These are phyloP conservation scores for Ensete ventricosum DNA, from an alignment of 176 grass and related monocot genomes.

Conservation along the genomic window DNA sequence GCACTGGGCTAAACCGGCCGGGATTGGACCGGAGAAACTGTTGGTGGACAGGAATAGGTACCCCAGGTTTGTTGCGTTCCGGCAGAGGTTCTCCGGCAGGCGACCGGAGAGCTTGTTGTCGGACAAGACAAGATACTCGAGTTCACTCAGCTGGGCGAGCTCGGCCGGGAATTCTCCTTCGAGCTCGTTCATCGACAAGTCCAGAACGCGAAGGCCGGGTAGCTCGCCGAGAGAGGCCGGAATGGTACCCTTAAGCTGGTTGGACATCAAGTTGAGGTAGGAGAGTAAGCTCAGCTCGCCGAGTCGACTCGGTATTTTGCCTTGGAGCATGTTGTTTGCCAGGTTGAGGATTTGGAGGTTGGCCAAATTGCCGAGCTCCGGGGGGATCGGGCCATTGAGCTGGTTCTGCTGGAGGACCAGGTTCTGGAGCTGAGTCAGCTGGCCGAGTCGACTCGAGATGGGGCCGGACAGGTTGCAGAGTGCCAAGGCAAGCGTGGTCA, in stretches of 20 bases:
- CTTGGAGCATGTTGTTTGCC: conserved; percentile 55
- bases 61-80: conserved; percentile 27
- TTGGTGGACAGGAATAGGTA: conserved; percentile 75
- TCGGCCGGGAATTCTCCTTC: conserved; percentile 46
- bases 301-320: conserved; percentile 42
- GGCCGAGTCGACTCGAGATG: conserved; percentile 39
- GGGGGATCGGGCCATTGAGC: conserved; percentile 55
- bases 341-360: conserved; percentile 66
- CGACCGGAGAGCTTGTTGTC: conserved; percentile 50
- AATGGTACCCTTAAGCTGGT: conserved; percentile 48
- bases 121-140: conserved; percentile 63
- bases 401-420: conserved; percentile 57
- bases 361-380: conserved; percentile 38
- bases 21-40: conserved; percentile 75
- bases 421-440: conserved; percentile 37
- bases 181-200: conserved; percentile 68
- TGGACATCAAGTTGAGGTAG: conserved; percentile 90
- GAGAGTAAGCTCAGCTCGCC: conserved; percentile 44
- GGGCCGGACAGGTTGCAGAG: conserved; percentile 72
- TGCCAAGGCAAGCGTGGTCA: conserved; percentile 55
- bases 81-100: conserved; percentile 44
- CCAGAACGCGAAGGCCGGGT: conserved; percentile 35
- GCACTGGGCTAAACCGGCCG: conserved; percentile 52
- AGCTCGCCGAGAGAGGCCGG: conserved; percentile 43
- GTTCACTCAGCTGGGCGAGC: conserved; percentile 38